Percentiles rank a stretch among this genome's conserved stretches.
These are phyloP conservation scores for Chaetoscypha palmicola DNA, from an alignment of 2,329 filamentous ascomycete species.

Conservation along the genomic window DNA sequence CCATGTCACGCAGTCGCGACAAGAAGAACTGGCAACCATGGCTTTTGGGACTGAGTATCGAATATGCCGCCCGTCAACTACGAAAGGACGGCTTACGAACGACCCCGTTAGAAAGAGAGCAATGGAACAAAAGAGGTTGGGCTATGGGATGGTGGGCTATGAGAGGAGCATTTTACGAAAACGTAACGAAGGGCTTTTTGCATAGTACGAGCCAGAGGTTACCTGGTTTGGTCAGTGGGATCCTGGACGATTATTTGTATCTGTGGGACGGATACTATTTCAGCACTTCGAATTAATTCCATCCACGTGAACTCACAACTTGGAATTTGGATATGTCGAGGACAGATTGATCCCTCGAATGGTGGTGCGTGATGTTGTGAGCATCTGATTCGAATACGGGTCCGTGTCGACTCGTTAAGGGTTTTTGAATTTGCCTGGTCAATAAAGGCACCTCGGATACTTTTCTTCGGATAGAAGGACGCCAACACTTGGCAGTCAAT, in stretches of 20 bases:
- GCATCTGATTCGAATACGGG: no score
- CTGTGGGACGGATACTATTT: constrained; percentile 99
- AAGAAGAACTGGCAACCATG: constrained; percentile 86
- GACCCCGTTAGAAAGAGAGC: constrained; percentile 81
- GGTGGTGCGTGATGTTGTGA: no score
- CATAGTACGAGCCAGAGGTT: constrained; percentile 38
- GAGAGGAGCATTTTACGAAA: constrained; percentile 95
- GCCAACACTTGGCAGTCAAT: no score
- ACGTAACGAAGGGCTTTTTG: constrained; percentile 72
- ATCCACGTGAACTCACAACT: no score
- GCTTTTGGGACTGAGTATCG: constrained; percentile 76
- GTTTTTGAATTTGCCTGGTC: no score
- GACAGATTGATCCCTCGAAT: no score
- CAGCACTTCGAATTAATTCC: constrained; percentile 28
- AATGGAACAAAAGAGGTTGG: constrained; percentile 83
- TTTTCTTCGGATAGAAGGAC: no score
- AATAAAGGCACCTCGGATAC: no score
- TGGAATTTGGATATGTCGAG: no score
- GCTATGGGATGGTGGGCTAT: constrained; percentile 92
- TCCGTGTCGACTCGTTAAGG: no score
- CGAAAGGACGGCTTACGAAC: constrained; percentile 57
- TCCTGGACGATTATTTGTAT: constrained; percentile 94
- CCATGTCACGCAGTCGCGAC: constrained; percentile 62
- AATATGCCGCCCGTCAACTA: constrained; percentile 84
- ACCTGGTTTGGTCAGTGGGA: constrained; percentile 69